phyloP scores from a whole-genome alignment of 805 yeast species.

The Sungouiella thailandica region DNA sequence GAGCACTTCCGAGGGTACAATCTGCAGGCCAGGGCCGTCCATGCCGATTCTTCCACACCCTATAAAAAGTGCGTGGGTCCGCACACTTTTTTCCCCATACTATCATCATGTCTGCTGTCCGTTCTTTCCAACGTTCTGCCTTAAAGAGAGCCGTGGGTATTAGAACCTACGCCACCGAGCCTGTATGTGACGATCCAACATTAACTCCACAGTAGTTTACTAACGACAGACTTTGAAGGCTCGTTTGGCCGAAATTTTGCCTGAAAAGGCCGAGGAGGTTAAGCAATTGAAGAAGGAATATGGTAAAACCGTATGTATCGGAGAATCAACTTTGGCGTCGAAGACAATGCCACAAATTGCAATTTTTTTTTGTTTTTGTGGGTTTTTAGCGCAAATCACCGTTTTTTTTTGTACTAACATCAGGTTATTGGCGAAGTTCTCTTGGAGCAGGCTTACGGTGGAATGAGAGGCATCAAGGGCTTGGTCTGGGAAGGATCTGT shows the following conservation, averaged over 20 bases:
- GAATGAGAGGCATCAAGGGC: conserved; percentile 75
- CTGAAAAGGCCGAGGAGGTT: conserved; percentile 88
- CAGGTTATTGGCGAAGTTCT: conserved; percentile 42
- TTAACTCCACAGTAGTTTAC: conserved; percentile 6
- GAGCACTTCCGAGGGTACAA: conserved; percentile 8
- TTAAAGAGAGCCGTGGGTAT: conserved; percentile 17
- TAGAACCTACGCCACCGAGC: conserved; percentile 19
- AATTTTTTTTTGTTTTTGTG: too few species aligned
- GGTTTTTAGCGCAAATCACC: too few species aligned
- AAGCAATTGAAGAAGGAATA: conserved; percentile 84
- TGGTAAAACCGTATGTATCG: conserved; percentile 65
- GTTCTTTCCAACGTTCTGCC: conserved; percentile 34
- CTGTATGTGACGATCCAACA: conserved; percentile 16
- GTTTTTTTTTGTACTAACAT: conserved; percentile 13
- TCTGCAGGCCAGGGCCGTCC: conserved; percentile 7
- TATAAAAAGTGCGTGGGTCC: conserved; percentile 10
- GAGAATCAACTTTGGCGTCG: not conserved
- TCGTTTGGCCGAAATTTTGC: conserved; percentile 87
- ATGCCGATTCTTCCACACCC: conserved; percentile 2
- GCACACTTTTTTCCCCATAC: not conserved
- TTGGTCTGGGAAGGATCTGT: conserved; percentile 79
- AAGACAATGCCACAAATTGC: too few species aligned
- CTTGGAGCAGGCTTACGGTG: conserved; percentile 46
- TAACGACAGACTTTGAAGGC: conserved; percentile 71
- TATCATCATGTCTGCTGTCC: conserved; percentile 28